Evolutionary conservation across 2,329 filamentous ascomycete genomes (phyloP).

Genomic region (Coleophoma cylindrospora): DNA sequence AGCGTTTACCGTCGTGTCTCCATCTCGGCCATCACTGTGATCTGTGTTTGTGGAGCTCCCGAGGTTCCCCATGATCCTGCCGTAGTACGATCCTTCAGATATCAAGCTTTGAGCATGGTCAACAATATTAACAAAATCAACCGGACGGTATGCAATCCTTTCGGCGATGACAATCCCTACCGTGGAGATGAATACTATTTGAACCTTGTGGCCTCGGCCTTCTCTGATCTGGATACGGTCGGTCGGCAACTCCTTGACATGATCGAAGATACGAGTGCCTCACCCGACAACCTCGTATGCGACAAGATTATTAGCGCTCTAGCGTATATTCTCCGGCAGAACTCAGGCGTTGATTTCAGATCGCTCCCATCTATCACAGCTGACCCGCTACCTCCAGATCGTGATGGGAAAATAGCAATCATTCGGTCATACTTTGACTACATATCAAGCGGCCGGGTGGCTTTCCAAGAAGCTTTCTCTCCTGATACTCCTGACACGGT

Average conservation of each 20-base stretch:
- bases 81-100: background rate
- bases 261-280: background rate
- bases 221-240: background rate
- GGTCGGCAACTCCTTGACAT: background rate
- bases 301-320: background rate
- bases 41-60: background rate
- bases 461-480: background rate
- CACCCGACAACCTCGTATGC: background rate
- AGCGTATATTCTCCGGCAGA: background rate
- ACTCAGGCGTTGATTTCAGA: background rate
- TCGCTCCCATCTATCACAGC: background rate
- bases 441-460: background rate
- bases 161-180: background rate
- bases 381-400: background rate
- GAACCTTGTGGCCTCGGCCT: background rate
- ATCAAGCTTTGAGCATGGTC: background rate
- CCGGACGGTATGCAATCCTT: background rate
- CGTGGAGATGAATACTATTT: background rate
- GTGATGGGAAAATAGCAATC: background rate
- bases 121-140: constrained; percentile 1
- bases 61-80: background rate
- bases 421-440: background rate
- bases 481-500: background rate
- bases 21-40: background rate
- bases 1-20: background rate